Base-by-base conservation (phyloP, 2,329 filamentous ascomycete genomes). In the Orbilia brochopaga region DNA sequence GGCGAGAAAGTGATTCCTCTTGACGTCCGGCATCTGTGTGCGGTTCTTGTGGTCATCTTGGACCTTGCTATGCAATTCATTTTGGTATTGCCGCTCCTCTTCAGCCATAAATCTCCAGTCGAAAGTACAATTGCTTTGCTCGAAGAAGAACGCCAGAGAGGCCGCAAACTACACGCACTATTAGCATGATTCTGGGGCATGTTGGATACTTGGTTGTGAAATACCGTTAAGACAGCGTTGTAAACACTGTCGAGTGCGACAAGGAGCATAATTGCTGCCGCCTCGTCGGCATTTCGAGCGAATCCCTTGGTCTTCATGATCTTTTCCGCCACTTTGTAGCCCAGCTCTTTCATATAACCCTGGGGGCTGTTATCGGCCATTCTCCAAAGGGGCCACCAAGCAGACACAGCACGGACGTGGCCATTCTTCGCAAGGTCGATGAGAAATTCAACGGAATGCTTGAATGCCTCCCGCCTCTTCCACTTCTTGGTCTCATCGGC, bases 401-500 rank as follows among this genome's bases (percentile, higher is more conserved):
- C 21, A 15, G 59, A 54, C 8, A 59, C 66, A 23, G 59, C 40
- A 15, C 55, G 54, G 17, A 70, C 24, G 19, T 60, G 23, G 7
- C 74, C 74, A 17, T 73, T 24, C 48, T 62, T 69, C 32, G 75
- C 48, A 13, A 75, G 59, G 27, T 63, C 61, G 8, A 66, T 54
- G 24, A 76, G 67, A 32, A 75, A 74, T 21, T 66, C 62, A 27
- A 73, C 73, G 1, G 75, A 76, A 8, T 59, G 62, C 42, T 72
- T 75, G 62, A 74, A 76, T 2, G 73, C 75, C 44, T 50, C 75
- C 10, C 66, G 73, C 27, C 76, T 69, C 62, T 75, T 73, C 69
- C 64, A 74, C 46, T 73, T 60, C 59, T 75, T 76, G 2, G 75
- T 77, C 44, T 77, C 76, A 35, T 77, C 76, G 7, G 62, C 55